These are phyloP conservation scores for Brassica napus DNA, from an alignment of 345 rosid species.

Conservation along the genomic window Da-Ae NC_063441.1:5949001-5949500, in stretches of 20 bases:
- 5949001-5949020: not conserved
- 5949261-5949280: not conserved
- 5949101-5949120: not conserved
- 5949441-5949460: not conserved
- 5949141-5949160: too few species aligned
- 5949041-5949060: not conserved
- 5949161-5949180: too few species aligned
- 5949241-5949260: not conserved
- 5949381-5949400: not conserved
- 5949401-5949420: not conserved
- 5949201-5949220: too few species aligned
- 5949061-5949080: not conserved
- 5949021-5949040: not conserved
- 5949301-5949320: not conserved
- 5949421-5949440: not conserved
- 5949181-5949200: too few species aligned
- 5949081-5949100: not conserved
- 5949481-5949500: not conserved
- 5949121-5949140: too few species aligned
- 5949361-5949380: not conserved
- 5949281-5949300: not conserved
- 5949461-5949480: not conserved
- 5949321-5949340: not conserved
- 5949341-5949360: not conserved
- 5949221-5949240: not conserved